A percentile compares a stretch with the other conserved stretches of the same genome.
Evolutionary conservation across 2,329 filamentous ascomycete genomes (phyloP).

Genomic region (Sphaerostilbella broomeana): DNA sequence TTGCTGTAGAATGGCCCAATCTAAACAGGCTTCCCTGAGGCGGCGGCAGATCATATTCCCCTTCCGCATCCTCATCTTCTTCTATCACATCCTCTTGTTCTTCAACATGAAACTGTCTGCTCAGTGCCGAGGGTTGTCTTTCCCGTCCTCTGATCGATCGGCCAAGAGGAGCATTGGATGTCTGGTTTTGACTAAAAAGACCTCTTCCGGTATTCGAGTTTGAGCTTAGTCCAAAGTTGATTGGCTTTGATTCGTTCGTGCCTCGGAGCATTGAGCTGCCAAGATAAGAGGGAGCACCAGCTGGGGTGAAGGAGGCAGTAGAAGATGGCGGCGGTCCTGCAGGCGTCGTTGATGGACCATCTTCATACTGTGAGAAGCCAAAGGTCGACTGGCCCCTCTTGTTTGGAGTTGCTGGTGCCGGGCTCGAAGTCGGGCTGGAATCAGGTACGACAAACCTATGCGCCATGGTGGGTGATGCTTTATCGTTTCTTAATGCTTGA

Average conservation of each 20-base stretch:
- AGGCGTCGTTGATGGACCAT: slow-evolving; percentile 47
- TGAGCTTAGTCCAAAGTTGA: slow-evolving; percentile 30
- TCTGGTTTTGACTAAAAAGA: slow-evolving; percentile 32
- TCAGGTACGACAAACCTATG: slow-evolving; percentile 37
- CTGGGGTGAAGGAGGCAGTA: slow-evolving; percentile 48
- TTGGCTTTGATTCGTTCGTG: slow-evolving; percentile 32
- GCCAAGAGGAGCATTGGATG: slow-evolving; percentile 39
- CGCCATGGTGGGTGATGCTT: slow-evolving; percentile 28
- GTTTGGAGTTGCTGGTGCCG: slow-evolving; percentile 45
- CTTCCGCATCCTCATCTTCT: slow-evolving; percentile 27
- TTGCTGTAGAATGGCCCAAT: slow-evolving; percentile 17
- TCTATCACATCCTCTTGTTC: slow-evolving; percentile 27
- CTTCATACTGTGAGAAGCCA: slow-evolving; percentile 34
- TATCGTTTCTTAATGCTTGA: slow-evolving; percentile 4
- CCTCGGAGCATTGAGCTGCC: slow-evolving; percentile 48
- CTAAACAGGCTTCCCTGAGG: slow-evolving; percentile 29
- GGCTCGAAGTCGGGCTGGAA: slow-evolving; percentile 36
- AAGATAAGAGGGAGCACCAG: slow-evolving; percentile 49
- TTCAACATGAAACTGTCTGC: slow-evolving; percentile 31
- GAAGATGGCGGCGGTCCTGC: slow-evolving; percentile 46
- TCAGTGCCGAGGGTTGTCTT: slow-evolving; percentile 46
- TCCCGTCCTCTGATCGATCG: slow-evolving; percentile 39
- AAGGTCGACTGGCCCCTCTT: slow-evolving; percentile 28
- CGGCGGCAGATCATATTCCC: slow-evolving; percentile 29
- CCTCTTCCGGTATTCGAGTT: slow-evolving; percentile 27